Base-by-base conservation (phyloP, 352 stramenopile genomes). In the Phytophthora pinifolia region DNA sequence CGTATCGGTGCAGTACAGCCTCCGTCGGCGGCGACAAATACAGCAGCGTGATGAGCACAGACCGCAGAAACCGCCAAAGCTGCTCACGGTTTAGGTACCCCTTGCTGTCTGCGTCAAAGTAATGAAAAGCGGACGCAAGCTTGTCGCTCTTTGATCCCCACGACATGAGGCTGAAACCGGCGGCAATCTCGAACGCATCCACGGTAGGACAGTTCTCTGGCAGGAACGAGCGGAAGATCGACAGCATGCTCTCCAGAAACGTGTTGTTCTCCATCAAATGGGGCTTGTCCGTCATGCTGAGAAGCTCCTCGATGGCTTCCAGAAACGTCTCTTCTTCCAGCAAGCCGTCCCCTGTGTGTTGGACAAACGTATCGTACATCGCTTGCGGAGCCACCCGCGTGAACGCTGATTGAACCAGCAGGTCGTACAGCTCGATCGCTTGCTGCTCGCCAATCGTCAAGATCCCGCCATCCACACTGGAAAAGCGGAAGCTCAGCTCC, bases 141-240 rank as follows among this genome's bases (percentile, higher is more conserved):
- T 95, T 95, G 64, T 95, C 85, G 34, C 85, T 95, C 48, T 95
- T 95, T 6, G 85, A 93, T 1, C 85, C 85, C 70, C 76, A 88
- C 10, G 78, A 65, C 54, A 95, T 89, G 10, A 95, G 53, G 39
- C 78, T 91, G 33, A 93, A 93, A 0, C 81, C 85, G 6, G 85
- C 85, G 1, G 85, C 85, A 14, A 95, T 77, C 53, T 95, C 85
- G 31, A 91, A 92, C 3, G 85, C 85, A 32, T 95, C 85, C 4
- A 92, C 85, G 0, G 73, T 83, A 5, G 66, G 34, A 8, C 69
- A 76, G 13, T 88, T 87, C 30, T 88, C 76, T 0, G 79, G 72
- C 15, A 93, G 47, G 53, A 88, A 95, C 8, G 70, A 79, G 2
- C 76, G 67, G 35, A 95, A 95, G 22, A 93, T 75, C 12, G 79